Percentiles rank a stretch among this genome's conserved stretches.
These are phyloP conservation scores for Drechmeria coniospora DNA, from an alignment of 2,329 filamentous ascomycete genomes.

Conservation along the genomic window DNA sequence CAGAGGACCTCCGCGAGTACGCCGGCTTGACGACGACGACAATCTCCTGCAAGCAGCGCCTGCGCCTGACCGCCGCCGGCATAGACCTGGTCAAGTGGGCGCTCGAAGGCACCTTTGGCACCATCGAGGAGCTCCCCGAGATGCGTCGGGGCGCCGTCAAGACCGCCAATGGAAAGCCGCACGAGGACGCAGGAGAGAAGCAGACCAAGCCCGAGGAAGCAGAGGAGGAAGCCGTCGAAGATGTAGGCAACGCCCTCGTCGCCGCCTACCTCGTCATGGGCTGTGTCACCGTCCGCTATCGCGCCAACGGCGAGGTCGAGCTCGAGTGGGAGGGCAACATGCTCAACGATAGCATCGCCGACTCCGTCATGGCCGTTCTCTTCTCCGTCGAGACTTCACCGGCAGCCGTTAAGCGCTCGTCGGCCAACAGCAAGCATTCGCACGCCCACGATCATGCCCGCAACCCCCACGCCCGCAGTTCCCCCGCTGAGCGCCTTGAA, in stretches of 20 bases:
- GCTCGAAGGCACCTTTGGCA: slow-evolving; percentile 84
- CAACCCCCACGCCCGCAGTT: slow-evolving; percentile 61
- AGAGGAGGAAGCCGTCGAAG: slow-evolving; percentile 53
- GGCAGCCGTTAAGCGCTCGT: slow-evolving; percentile 68
- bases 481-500: slow-evolving; percentile 61
- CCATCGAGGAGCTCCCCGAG: slow-evolving; percentile 54
- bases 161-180: slow-evolving; percentile 20
- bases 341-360: slow-evolving; percentile 95
- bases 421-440: slow-evolving; percentile 15
- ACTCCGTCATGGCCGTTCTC: slow-evolving; percentile 85
- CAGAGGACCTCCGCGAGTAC: slow-evolving; percentile 89
- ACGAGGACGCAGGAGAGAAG: slow-evolving; percentile 19
- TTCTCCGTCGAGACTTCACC: slow-evolving; percentile 87
- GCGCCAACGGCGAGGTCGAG: slow-evolving; percentile 63
- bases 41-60: slow-evolving; percentile 79
- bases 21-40: slow-evolving; percentile 93
- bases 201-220: slow-evolving; percentile 35
- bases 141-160: slow-evolving; percentile 24
- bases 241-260: slow-evolving; percentile 32
- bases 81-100: slow-evolving; percentile 89
- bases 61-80: slow-evolving; percentile 76
- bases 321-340: slow-evolving; percentile 97
- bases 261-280: slow-evolving; percentile 69
- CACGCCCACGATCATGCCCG: slow-evolving; percentile 23
- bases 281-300: slow-evolving; percentile 69